Percentiles rank a stretch among this genome's conserved stretches.
Conservation (phyloP, 192 early-diverging fungal species). For the Coemansia sp. region DNA sequence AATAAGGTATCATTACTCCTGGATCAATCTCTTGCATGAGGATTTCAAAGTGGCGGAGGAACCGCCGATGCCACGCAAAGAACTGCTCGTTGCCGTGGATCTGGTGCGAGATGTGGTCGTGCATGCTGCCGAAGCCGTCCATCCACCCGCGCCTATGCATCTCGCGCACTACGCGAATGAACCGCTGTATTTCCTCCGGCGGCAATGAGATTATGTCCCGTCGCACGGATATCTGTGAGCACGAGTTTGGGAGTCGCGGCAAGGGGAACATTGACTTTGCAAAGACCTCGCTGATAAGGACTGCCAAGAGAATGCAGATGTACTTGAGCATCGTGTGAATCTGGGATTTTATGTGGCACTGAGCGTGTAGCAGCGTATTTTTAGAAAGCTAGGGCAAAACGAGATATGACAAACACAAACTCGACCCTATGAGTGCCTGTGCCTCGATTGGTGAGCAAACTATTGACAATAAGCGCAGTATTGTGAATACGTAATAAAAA, state of each 20-base stretch:
- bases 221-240: conserved; percentile 31
- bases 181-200: conserved; percentile 32
- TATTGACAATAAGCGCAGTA: no score
- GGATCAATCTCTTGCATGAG: conserved; percentile 56
- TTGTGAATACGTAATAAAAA: not conserved
- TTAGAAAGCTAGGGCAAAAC: not conserved
- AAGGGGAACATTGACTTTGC: conserved; percentile 41
- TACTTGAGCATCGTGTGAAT: conserved; percentile 28
- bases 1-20: conserved; percentile 58
- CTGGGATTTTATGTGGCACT: no score
- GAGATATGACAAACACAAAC: not conserved
- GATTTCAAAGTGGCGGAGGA: conserved; percentile 53
- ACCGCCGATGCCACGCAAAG: conserved; percentile 57
- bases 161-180: conserved; percentile 36
- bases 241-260: conserved; percentile 33
- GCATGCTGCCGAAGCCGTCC: conserved; percentile 56
- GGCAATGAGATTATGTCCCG: conserved; percentile 36
- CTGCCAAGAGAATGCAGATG: conserved; percentile 30
- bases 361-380: not conserved
- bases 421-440: not conserved
- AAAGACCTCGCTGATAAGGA: conserved; percentile 19
- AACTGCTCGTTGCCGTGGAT: conserved; percentile 56
- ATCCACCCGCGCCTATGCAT: conserved; percentile 57
- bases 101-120: conserved; percentile 52
- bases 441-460: not conserved